These are phyloP conservation scores for Lactifluus echinatus DNA, from an alignment of 768 basidiomycete species.

Conservation along the genomic window DNA sequence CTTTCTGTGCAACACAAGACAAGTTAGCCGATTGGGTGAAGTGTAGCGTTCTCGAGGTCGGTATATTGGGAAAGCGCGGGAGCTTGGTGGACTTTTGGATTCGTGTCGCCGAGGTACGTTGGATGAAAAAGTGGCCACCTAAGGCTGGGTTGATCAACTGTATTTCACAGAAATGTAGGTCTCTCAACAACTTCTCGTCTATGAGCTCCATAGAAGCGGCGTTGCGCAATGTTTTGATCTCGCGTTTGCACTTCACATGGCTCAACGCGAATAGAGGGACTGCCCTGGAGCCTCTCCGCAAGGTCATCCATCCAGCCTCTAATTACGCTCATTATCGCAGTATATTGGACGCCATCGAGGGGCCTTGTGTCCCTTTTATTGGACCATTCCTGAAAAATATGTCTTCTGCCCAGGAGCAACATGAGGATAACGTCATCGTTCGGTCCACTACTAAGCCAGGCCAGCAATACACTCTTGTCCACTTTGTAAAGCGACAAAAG, in stretches of 20 bases:
- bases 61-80: constrained; percentile 44
- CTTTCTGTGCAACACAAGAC: constrained; percentile 54
- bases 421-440: constrained; percentile 30
- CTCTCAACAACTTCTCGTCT: constrained; percentile 56
- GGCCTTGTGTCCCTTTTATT: constrained; percentile 62
- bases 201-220: constrained; percentile 60
- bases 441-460: constrained; percentile 15
- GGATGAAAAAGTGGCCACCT: not conserved
- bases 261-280: constrained; percentile 48
- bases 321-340: constrained; percentile 49
- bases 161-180: constrained; percentile 47
- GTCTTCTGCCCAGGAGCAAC: constrained; percentile 45
- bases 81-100: constrained; percentile 67
- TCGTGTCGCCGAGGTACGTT: constrained; percentile 63
- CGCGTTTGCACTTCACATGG: constrained; percentile 55
- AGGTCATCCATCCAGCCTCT: constrained; percentile 50
- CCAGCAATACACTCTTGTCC: constrained; percentile 30
- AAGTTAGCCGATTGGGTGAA: constrained; percentile 61
- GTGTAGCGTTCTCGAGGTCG: constrained; percentile 45
- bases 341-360: constrained; percentile 33
- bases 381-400: constrained; percentile 55
- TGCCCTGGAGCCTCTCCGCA: constrained; percentile 42
- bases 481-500: constrained; percentile 46
- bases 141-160: not conserved
- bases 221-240: constrained; percentile 50